Base-by-base conservation (phyloP, 345 rosid species). In the Bruguiera parviflora region DNA sequence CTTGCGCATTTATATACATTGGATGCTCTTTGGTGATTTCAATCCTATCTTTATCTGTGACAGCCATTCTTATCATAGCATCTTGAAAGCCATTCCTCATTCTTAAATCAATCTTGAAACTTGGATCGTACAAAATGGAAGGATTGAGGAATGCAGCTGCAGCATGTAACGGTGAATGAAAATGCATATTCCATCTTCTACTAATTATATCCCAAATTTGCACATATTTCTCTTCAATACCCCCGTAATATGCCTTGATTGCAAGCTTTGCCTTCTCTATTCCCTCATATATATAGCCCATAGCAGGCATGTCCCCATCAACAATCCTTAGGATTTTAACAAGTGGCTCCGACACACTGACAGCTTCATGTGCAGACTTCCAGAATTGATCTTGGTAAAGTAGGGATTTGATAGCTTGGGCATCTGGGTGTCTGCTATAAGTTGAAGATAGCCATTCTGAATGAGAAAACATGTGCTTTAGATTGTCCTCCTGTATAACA, bases 11-110 rank as follows among this genome's bases (percentile, higher is more conserved):
- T 47, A 87, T 73, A 65, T 85, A 87, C 33, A 61, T 43, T 0
- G 89, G 89, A 77, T 83, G 85, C 66, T 83, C 89, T 77, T 79
- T 85, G 13, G 92, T 80, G 46, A 87, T 82, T 57, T 85, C 84
- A 11, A 69, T 52, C 65, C 69, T 75, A 59, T 80, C 85, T 62
- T 71, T 74, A n/a, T 85, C 85, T 2, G 85, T 69, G 33, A 63
- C 69, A 33, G 79, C 89, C 80, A 87, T 66, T 73, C 77, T 87
- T 71, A 78, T 67, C 89, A 87, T 83, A 64, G 87, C 84, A 70
- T 87, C 89, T 79, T 85, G 92, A 77, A 87, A 87, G 35, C 92
- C 89, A 70, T 83, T 85, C 80, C 92, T 81, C 78, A 85, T 72
- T 61, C 81, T 72, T 43, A 74, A 67, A 71, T 85, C 89, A 29